Base-by-base conservation (phyloP, 1,284 basidiomycete genomes). In the Dichomitus squalens region DNA sequence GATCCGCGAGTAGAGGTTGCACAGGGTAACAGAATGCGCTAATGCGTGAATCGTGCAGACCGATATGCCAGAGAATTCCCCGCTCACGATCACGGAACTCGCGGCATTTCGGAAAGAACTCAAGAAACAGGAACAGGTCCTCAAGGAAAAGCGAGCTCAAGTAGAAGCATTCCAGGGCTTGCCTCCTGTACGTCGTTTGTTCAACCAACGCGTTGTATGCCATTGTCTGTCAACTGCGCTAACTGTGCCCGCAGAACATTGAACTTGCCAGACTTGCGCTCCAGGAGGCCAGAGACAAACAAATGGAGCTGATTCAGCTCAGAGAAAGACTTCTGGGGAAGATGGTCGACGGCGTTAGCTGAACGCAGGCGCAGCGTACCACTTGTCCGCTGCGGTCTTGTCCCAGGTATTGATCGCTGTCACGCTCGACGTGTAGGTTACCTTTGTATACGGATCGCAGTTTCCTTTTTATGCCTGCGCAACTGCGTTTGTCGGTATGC, bases 121-220 rank as follows among this genome's bases (percentile, higher is more conserved):
- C 47, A 67, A 68, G 31, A 60, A 64, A n/a, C 70, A 68, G 48
- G 75, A 76, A 52, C 67, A 73, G 25, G 68, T 70, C 4, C 65
- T 82, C n/a, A 77, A 75, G 60, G 66, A 70, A 38, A 82, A 81
- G 58, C 68, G 74, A 25, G 73, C 74, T 1, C 78, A 75, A 58
- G 61, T 82, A 8, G 70, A 73, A 50, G 74, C 77, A 4, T 82
- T 80, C 64, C 75, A 77, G 59, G 80, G 80, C 0, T 66, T 82
- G 20, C 79, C 80, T 20, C 79, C 80, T 0, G 80, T 82, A 61
- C 29, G 74, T 64, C 9, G 7, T 4, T 18, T n/a, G 8, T 18
- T 18, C 7, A 18, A 47, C 38, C n/a, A 14, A 8, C 51, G 51
- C 18, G 8, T 14, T 25, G 27, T 21, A 36, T 21, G 25, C 50